A percentile compares a stretch with the other conserved stretches of the same genome.
Evolutionary conservation across 2,329 filamentous ascomycete species (phyloP).

Genomic region (Botrytis fragariae): DNA sequence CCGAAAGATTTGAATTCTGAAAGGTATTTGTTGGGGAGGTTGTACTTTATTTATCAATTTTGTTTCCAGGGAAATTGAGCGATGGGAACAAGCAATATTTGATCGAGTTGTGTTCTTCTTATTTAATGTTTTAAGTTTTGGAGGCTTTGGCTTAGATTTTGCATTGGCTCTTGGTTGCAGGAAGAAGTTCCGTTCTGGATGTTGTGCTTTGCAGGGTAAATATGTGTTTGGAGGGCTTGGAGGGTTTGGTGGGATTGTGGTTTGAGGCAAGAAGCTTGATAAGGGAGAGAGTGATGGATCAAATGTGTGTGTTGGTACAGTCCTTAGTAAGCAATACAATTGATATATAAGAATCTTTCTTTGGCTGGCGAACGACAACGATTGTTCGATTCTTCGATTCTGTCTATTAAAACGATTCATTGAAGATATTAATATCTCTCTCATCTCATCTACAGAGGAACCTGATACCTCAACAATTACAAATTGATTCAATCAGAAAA

Average conservation of each 20-base stretch:
- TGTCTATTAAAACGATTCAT: not conserved
- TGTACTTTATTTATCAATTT: not conserved
- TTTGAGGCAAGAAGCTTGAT: not conserved
- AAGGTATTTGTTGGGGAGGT: not conserved
- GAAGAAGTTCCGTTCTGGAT: not conserved
- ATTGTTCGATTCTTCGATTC: not conserved
- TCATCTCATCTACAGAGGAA: not conserved
- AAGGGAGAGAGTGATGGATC: not conserved
- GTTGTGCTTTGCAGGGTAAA: not conserved
- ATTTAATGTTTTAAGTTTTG: not conserved
- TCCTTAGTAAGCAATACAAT: not conserved
- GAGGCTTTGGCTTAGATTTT: not conserved
- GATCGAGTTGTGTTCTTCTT: not conserved
- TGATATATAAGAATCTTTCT: not conserved
- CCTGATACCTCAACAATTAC: not conserved
- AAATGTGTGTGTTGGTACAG: not conserved
- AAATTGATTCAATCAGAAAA: not conserved
- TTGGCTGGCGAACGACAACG: not conserved
- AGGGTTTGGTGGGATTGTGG: not conserved
- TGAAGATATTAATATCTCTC: not conserved
- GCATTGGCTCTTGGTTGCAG: conserved; percentile 1
- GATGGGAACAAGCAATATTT: not conserved
- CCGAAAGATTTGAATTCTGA: not conserved
- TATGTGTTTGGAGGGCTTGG: not conserved
- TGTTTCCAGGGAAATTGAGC: not conserved